Conservation (phyloP, 352 stramenopile species). For the Phytophthora syringae region DNA sequence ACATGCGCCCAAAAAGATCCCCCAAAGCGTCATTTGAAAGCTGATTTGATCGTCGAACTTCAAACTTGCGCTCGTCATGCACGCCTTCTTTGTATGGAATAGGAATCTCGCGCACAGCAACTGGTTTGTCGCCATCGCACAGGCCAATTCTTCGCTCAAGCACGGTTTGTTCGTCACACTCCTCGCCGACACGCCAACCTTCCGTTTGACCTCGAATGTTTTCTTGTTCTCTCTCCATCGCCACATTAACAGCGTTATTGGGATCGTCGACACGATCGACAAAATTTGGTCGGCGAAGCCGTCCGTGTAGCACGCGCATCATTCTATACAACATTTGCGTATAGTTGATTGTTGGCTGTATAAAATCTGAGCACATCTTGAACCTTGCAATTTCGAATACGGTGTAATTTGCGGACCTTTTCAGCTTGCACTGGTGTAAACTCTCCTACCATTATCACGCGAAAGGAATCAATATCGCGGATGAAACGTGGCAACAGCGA, state of each 20-base stretch:
- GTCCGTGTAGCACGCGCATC: neutral
- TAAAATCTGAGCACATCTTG: constrained; percentile 4
- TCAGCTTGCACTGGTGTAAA: neutral
- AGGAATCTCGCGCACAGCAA: too few species aligned
- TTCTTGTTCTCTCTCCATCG: constrained; percentile 3
- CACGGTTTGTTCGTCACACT: neutral
- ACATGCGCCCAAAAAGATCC: neutral
- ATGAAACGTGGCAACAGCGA: neutral
- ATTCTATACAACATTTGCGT: neutral
- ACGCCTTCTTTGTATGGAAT: too few species aligned
- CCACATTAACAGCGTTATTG: neutral
- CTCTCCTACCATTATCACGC: constrained; percentile 5
- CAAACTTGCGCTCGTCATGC: neutral
- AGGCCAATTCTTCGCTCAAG: neutral
- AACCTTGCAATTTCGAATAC: neutral
- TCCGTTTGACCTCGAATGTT: neutral
- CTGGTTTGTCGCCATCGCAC: too few species aligned
- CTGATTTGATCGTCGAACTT: neutral
- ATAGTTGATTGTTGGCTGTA: neutral
- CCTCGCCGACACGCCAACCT: neutral
- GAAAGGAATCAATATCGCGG: neutral
- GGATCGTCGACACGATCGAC: neutral
- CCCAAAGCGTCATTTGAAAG: neutral
- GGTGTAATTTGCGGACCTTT: constrained; percentile 1
- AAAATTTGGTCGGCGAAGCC: neutral